phyloP scores from a whole-genome alignment of 139 green algal genomes.

The Tetraselmis striata region DNA sequence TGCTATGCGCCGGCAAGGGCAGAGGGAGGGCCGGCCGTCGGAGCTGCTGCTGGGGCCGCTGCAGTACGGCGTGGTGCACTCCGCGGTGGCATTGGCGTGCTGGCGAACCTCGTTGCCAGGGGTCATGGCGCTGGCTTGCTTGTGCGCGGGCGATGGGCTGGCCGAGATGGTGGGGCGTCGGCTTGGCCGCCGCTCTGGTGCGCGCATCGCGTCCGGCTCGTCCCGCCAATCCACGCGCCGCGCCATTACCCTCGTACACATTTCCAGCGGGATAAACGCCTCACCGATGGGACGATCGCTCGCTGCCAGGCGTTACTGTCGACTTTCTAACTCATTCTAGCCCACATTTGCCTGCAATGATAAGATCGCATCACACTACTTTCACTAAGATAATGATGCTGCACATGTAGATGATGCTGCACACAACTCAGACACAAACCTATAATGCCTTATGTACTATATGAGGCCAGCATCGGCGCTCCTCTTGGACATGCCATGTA shows the following conservation, averaged over 20 bases:
- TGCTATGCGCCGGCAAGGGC: too few relatives aligned
- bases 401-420: not conserved
- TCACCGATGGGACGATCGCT: not conserved
- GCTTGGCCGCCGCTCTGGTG: constrained; percentile 9
- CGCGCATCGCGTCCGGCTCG: not conserved
- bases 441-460: too few relatives aligned
- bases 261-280: not conserved
- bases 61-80: constrained; percentile 27
- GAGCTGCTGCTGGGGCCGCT: constrained; percentile 38
- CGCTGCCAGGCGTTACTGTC: not conserved
- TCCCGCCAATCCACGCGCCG: too few relatives aligned
- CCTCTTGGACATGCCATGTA: not conserved
- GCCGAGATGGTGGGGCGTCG: constrained; percentile 33
- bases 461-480: not conserved
- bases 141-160: constrained; percentile 40
- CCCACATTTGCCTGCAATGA: too few relatives aligned
- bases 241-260: not conserved
- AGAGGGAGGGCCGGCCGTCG: constrained; percentile 15
- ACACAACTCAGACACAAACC: too few relatives aligned
- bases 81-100: constrained; percentile 1
- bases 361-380: too few relatives aligned
- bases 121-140: constrained; percentile 19
- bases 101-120: constrained; percentile 19
- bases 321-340: not conserved
- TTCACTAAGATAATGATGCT: not conserved